These are phyloP conservation scores for Saturnispora mendoncae DNA, from an alignment of 805 yeast genomes.

Conservation along the genomic window DNA sequence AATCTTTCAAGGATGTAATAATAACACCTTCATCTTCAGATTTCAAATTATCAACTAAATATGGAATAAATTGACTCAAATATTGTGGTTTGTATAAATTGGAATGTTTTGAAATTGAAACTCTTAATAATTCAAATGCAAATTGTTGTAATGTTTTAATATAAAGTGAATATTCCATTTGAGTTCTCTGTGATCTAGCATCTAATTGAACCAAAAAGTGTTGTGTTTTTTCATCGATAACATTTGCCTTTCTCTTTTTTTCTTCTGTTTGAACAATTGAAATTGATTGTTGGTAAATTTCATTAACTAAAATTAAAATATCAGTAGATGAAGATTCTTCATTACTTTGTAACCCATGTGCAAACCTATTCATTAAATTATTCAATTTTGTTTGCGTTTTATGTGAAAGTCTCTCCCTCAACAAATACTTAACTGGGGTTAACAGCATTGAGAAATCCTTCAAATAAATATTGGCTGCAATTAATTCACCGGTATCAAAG, in stretches of 20 bases:
- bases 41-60: conserved; percentile 49
- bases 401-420: conserved; percentile 54
- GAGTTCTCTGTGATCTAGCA: conserved; percentile 46
- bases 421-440: conserved; percentile 57
- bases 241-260: conserved; percentile 14
- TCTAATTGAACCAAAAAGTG: conserved; percentile 71
- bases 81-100: conserved; percentile 50
- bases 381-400: conserved; percentile 68
- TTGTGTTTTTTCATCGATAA: conserved; percentile 28
- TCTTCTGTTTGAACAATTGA: conserved; percentile 19
- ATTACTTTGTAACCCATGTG: conserved; percentile 74
- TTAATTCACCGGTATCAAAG: conserved; percentile 74
- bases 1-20: conserved; percentile 53
- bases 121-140: conserved; percentile 65
- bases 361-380: conserved; percentile 66
- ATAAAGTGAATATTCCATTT: conserved; percentile 47
- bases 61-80: conserved; percentile 66
- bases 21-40: conserved; percentile 75
- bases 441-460: conserved; percentile 48
- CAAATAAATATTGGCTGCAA: conserved; percentile 57
- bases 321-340: conserved; percentile 46
- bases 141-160: conserved; percentile 61
- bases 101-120: conserved; percentile 58
- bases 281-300: conserved; percentile 51
- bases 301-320: conserved; percentile 63